Base-by-base conservation (phyloP, 2,329 filamentous ascomycete species). In the Zalaria obscura region DNA sequence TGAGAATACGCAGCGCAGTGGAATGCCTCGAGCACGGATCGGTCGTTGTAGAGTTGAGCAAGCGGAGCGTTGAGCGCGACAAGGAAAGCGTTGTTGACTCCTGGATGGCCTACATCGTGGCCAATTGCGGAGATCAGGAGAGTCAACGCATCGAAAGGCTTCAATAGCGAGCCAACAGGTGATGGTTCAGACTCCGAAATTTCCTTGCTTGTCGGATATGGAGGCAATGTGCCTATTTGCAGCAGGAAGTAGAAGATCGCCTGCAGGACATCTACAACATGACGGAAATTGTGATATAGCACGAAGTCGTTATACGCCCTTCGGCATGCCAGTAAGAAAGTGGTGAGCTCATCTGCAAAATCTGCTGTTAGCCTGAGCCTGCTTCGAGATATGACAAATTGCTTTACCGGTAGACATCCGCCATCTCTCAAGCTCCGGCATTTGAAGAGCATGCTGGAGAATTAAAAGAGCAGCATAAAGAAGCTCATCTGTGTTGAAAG, bases 1-100 rank as follows among this genome's bases (percentile, higher is more conserved):
- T 96, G 91, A 0, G 88, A 95, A 55, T 89, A 98, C 2, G 91
- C 91, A 1, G 91, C 91, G 56, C 91, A 95, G 58, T 98, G 91
- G 54, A 96, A 98, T 0, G 89, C 93, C 62, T 98, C 91, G 32
- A 98, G 72, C 10, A 98, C 91, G 1, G 91, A 96, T 42, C 84
- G 83, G 60, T 98, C 91, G 55, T 96, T 96, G 67, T 96, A 98
- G 9, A 96, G 70, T 59, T 95, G 88, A 8, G 91, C 91, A 27
- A 98, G 68, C 1, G 91, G 89, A 11, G 91, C 84, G 57, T 95
- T 94, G 28, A 95, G 73, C 28, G 84, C 87, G 11, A 94, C 79
- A 4, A 98, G 69, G 57, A 98, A 98, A 27, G 89, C 87, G 58
- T 98, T 98, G 66, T 96, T 98, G 54, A 98, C 91, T 42, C 91